These are phyloP conservation scores for Sambucus nigra DNA, from an alignment of 129 eudicot species.

Conservation along the genomic window DNA sequence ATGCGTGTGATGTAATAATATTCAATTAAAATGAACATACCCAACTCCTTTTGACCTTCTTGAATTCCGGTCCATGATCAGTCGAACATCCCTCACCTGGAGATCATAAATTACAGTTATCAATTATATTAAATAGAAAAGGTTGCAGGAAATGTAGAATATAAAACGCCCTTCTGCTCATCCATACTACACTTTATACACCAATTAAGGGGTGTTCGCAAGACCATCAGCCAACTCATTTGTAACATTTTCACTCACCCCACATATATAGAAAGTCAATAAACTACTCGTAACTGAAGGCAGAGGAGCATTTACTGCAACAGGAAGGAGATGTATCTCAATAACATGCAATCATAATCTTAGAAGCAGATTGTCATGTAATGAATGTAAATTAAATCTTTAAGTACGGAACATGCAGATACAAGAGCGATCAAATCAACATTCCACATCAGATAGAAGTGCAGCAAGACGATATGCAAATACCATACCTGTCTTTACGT, in stretches of 20 bases:
- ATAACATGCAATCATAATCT: slow-evolving; percentile 24
- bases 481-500: background rate
- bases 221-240: slow-evolving; percentile 19
- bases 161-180: background rate
- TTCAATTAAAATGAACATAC: slow-evolving; percentile 26
- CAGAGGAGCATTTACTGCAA: slow-evolving; percentile 33
- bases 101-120: slow-evolving; percentile 1
- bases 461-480: background rate
- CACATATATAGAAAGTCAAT: slow-evolving; percentile 26
- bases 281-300: slow-evolving; percentile 22
- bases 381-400: slow-evolving; percentile 12
- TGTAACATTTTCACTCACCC: slow-evolving; percentile 35
- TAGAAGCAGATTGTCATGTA: slow-evolving; percentile 12
- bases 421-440: background rate
- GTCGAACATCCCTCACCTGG: slow-evolving; percentile 88
- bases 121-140: background rate
- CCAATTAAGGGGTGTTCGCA: slow-evolving; percentile 10
- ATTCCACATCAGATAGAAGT: background rate
- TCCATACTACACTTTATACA: slow-evolving; percentile 16
- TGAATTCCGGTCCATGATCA: slow-evolving; percentile 90
- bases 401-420: background rate
- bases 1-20: background rate
- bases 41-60: slow-evolving; percentile 97
- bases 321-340: slow-evolving; percentile 39
- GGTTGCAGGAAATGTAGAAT: background rate